Evolutionary conservation across 2,329 filamentous ascomycete genomes (phyloP).

Genomic region (Ophiocordyceps unilateralis): DNA sequence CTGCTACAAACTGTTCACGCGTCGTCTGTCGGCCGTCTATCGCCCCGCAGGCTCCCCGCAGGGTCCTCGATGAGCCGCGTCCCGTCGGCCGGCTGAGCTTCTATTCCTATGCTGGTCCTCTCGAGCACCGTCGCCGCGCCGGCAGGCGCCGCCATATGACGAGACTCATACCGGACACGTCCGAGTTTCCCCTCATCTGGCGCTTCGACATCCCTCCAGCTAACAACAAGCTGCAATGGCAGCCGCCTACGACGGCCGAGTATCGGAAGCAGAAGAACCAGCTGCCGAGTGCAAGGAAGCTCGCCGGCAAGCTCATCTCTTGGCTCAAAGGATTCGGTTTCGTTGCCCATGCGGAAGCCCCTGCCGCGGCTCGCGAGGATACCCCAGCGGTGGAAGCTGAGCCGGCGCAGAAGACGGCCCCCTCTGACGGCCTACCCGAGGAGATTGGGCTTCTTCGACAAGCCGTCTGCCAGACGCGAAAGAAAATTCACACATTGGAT

Average conservation of each 20-base stretch:
- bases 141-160: conserved; percentile 34
- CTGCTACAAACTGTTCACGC: conserved; percentile 10
- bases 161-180: conserved; percentile 24
- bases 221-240: conserved; percentile 33
- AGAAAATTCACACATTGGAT: neutral
- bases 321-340: neutral
- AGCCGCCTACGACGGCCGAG: conserved; percentile 23
- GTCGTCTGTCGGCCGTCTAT: conserved; percentile 5
- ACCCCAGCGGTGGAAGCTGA: neutral
- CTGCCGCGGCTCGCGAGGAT: neutral
- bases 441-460: neutral
- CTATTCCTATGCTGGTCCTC: conserved; percentile 28
- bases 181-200: conserved; percentile 25
- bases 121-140: conserved; percentile 35
- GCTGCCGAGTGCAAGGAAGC: conserved; percentile 2
- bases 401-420: neutral
- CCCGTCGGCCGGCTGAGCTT: neutral
- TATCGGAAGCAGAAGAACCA: conserved; percentile 9
- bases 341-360: neutral
- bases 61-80: neutral
- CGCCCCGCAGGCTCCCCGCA: conserved; percentile 11
- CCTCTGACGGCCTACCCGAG: neutral
- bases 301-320: neutral
- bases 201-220: conserved; percentile 25
- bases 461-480: neutral